Base-by-base conservation (phyloP, 257 asterid species). In the Solanum paucissectum region DNA sequence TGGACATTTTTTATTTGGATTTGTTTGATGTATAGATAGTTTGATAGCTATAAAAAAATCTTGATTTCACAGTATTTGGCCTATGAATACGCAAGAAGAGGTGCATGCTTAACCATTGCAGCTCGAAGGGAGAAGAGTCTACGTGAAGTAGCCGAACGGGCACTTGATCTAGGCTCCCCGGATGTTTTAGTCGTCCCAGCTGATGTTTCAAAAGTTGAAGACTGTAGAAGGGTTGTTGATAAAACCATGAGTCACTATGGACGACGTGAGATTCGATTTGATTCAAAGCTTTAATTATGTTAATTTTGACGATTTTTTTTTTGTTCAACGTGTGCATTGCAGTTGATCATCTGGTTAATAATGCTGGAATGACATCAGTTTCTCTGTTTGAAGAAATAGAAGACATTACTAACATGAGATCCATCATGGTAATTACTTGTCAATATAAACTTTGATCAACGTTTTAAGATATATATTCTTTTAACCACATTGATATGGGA, bases 291-390 rank as follows among this genome's bases (percentile, higher is more conserved):
- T 27, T 9, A 44, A 25, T 14, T 13, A 16, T 42, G 33, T 16
- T 64, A 18, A 73, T 27, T 10, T 64, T 46, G 9, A 13, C 4
- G 5, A n/a, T 11, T 29, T 2, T 0, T 2, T 46, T 23, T 13
- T 68, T 32, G 20, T 87, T 83, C 4, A 9, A 14, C 36, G 25
- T 27, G 38, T 55, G 37, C 1, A 33, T 32, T 68, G 86, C 86
- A 91, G 94, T 96, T 95, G 98, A 95, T 84, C 98, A 96, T 90
- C 94, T 96, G 38, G 96, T 96, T 87, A 84, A 94, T 71, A 88
- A 92, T 86, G 98, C 98, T 83, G 98, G 98, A 81, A 81, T 96
- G 11, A 66, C 88, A 8, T 88, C 96, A 40, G 87, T 93, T 25
- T 73, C 92, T 74, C 29, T 93, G 92, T 91, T 95, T 52, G 98